A percentile compares a stretch with the other conserved stretches of the same genome.
These are phyloP conservation scores for Rhodocollybia butyracea DNA, from an alignment of 768 basidiomycete genomes.

Conservation along the genomic window DNA sequence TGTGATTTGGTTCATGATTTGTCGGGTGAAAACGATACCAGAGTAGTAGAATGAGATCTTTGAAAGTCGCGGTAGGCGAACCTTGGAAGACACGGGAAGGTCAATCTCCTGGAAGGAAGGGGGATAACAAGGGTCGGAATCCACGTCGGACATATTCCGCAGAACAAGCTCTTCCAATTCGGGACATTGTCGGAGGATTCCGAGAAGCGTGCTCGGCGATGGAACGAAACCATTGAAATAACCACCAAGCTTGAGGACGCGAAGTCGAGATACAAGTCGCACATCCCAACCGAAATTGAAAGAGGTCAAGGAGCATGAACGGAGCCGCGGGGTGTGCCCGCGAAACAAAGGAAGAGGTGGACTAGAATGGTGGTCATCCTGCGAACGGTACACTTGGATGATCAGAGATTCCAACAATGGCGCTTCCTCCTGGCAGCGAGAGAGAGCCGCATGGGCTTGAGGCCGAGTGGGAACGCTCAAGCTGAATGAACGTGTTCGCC, in stretches of 20 bases:
- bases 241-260: conserved; percentile 71
- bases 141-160: conserved; percentile 76
- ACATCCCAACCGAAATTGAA: conserved; percentile 83
- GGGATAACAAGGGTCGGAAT: conserved; percentile 39
- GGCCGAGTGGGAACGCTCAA: conserved; percentile 76
- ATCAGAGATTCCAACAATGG: conserved; percentile 73
- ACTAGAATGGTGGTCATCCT: conserved; percentile 65
- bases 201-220: conserved; percentile 59
- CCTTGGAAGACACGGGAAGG: conserved; percentile 30
- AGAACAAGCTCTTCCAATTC: conserved; percentile 74
- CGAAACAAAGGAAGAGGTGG: conserved; percentile 69
- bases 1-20: conserved; percentile 63
- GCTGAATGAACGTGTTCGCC: conserved; percentile 70
- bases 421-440: conserved; percentile 71
- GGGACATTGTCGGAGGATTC: conserved; percentile 69
- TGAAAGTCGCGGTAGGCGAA: conserved; percentile 58
- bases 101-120: conserved; percentile 31
- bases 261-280: conserved; percentile 56
- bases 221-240: conserved; percentile 79
- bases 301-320: conserved; percentile 74
- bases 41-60: conserved; percentile 77
- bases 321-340: conserved; percentile 68
- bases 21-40: conserved; percentile 63
- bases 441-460: conserved; percentile 72
- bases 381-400: conserved; percentile 70